Percentiles rank a stretch among this genome's conserved stretches.
Conservation (phyloP, 2,329 filamentous ascomycete genomes). For the Bipolaris cookei region DNA sequence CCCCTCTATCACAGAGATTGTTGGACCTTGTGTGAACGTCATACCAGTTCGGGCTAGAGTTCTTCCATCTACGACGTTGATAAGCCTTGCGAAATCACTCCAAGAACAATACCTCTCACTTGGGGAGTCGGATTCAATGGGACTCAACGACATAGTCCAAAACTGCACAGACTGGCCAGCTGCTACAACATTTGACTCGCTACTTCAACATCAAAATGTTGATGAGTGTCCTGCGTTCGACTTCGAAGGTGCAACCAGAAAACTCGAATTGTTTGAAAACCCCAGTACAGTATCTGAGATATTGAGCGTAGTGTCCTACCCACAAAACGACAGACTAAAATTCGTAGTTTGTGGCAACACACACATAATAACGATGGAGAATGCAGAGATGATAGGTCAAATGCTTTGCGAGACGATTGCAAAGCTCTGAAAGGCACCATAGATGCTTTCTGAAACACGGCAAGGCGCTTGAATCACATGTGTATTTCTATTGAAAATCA, state of each 20-base stretch:
- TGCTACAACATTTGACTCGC: background rate
- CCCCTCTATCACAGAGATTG: conserved; percentile 76
- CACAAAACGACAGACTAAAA: background rate
- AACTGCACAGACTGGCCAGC: conserved; percentile 3
- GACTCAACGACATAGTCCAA: background rate
- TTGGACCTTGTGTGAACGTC: conserved; percentile 83
- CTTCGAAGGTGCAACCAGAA: background rate
- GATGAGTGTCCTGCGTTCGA: conserved; percentile 2
- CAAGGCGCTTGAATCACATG: too few relatives aligned
- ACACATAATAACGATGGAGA: background rate
- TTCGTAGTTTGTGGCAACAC: background rate
- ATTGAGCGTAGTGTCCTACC: background rate
- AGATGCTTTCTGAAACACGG: too few relatives aligned
- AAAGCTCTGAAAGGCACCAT: background rate
- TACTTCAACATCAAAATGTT: conserved; percentile 4
- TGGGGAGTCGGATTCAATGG: background rate
- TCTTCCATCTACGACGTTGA: background rate
- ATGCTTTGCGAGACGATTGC: conserved; percentile 4
- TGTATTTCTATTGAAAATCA: too few relatives aligned
- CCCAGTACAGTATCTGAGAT: background rate
- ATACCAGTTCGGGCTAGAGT: conserved; percentile 60
- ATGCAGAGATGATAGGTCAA: background rate
- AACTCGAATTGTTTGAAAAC: conserved; percentile 1
- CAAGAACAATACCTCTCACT: conserved; percentile 46
- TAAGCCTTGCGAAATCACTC: conserved; percentile 18